Conservation (phyloP, 2,329 filamentous ascomycete species). For the Stagonosporopsis vannaccii region DNA sequence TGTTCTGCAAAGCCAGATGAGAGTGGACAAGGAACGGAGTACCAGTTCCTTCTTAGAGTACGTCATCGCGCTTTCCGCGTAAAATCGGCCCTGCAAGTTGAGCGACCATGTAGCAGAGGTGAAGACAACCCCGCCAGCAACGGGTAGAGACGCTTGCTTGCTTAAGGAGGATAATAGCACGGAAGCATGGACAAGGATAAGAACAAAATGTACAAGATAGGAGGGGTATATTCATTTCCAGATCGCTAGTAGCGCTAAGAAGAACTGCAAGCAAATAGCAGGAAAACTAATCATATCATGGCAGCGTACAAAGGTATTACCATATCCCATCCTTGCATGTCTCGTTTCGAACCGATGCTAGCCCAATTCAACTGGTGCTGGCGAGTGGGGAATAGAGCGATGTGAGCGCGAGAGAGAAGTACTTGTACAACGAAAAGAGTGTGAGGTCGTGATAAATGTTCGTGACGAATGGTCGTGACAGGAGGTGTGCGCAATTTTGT, state of each 20-base stretch:
- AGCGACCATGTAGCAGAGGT: not conserved
- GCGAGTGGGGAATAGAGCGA: constrained; percentile 12
- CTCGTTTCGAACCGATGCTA: constrained; percentile 7
- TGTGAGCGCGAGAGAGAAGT: constrained; percentile 4
- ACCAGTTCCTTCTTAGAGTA: not conserved
- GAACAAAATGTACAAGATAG: not conserved
- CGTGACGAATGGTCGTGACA: constrained; percentile 6
- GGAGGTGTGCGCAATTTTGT: constrained; percentile 8
- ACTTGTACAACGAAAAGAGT: constrained; percentile 22
- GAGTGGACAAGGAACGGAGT: not conserved
- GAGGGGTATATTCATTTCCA: constrained; percentile 22
- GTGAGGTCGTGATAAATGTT: constrained; percentile 11
- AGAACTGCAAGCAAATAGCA: constrained; percentile 5
- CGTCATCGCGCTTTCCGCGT: no score
- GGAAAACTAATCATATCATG: constrained; percentile 12
- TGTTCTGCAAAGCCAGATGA: not conserved
- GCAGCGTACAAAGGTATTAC: constrained; percentile 11
- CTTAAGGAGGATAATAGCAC: not conserved
- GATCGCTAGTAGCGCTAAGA: constrained; percentile 13
- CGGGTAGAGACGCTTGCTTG: not conserved
- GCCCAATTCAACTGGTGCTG: constrained; percentile 6
- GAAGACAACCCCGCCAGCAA: not conserved
- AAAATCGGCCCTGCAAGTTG: not conserved
- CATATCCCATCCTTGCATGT: constrained; percentile 3
- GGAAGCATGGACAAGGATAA: not conserved